phyloP scores from a whole-genome alignment of 2,329 filamentous ascomycete genomes.

The Hawksworthiomyces lignivorus region DNA sequence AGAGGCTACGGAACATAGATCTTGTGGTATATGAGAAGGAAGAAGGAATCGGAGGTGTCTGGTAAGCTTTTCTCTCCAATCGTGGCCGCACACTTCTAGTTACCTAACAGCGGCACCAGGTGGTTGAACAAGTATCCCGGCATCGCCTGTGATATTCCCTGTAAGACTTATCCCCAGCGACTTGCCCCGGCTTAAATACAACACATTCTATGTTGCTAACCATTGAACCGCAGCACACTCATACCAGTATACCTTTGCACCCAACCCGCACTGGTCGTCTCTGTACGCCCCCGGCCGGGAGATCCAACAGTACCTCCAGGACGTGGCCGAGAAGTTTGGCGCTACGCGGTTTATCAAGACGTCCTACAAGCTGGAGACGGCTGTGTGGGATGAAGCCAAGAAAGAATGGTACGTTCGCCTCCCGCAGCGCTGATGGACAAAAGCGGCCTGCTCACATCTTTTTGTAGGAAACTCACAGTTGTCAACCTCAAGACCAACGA shows the following conservation, averaged over 20 bases:
- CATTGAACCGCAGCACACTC: conserved; percentile 39
- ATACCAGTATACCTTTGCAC: conserved; percentile 49
- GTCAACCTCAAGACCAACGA: conserved; percentile 26
- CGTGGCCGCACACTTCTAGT: neutral
- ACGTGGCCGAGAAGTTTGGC: conserved; percentile 37
- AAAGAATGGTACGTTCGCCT: conserved; percentile 32
- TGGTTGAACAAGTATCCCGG: conserved; percentile 27
- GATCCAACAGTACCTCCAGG: conserved; percentile 40
- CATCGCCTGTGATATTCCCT: conserved; percentile 29
- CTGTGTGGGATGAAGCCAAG: conserved; percentile 30
- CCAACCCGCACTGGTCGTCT: conserved; percentile 45
- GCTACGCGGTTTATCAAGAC: conserved; percentile 39
- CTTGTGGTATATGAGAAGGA: conserved; percentile 29
- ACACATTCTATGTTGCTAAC: no score
- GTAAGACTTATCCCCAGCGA: no score
- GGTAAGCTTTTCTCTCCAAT: conserved; percentile 18
- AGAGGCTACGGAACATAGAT: conserved; percentile 26
- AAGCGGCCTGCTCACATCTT: neutral
- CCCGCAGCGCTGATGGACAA: neutral
- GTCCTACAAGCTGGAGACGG: conserved; percentile 31
- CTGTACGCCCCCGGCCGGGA: conserved; percentile 43
- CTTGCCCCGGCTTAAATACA: no score
- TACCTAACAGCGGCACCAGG: conserved; percentile 13
- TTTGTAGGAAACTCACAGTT: conserved; percentile 28
- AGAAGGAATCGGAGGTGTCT: conserved; percentile 26